Base-by-base conservation (phyloP, 768 basidiomycete species). In the Phlegmacium glaucopus region DNA sequence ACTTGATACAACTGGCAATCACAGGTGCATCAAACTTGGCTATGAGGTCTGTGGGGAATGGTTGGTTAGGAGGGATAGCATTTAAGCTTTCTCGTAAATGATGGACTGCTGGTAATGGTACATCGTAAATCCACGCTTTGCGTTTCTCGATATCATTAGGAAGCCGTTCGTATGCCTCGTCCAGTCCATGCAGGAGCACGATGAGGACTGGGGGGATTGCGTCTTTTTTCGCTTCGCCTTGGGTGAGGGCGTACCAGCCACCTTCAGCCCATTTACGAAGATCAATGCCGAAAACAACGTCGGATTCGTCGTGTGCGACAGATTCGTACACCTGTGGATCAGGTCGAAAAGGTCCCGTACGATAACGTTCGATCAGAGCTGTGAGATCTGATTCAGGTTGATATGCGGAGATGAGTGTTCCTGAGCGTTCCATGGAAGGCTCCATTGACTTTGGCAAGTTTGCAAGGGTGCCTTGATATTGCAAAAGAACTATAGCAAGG, bases 111-210 rank as follows among this genome's bases (percentile, higher is more conserved):
- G 82, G 72, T 6, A 98, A 76, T 1, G 94, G 93, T 4, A 90
- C 88, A 57, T 97, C 92, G 66, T 96, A 98, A 45, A 97, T 90
- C 94, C 94, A 97, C 4, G 85, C 72, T 70, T 87, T 92, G 49
- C 94, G 83, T 61, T 82, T 87, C 63, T 94, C 94, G 84, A 60
- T 4, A 54, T 95, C 87, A 44, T 70, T 72, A 0, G 82, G 69
- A 0, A 88, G 68, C 45, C 67, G 78, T 11, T 59, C 59, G 54
- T 94, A 94, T 10, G 82, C 78, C 42, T 77, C 78, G 2, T 72
- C 73, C 42, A 96, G 64, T 2, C 77, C 85, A 25, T 63, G 63
- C 36, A 97, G 67, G 43, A 96, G 62, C 2, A 82, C 80, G 2
- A 72, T 74, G 43, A 96, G 64, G 12, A 94, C 87, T 0, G 82